phyloP scores from a whole-genome alignment of 306 rosid species.

The Hippophae gyantsensis region DNA sequence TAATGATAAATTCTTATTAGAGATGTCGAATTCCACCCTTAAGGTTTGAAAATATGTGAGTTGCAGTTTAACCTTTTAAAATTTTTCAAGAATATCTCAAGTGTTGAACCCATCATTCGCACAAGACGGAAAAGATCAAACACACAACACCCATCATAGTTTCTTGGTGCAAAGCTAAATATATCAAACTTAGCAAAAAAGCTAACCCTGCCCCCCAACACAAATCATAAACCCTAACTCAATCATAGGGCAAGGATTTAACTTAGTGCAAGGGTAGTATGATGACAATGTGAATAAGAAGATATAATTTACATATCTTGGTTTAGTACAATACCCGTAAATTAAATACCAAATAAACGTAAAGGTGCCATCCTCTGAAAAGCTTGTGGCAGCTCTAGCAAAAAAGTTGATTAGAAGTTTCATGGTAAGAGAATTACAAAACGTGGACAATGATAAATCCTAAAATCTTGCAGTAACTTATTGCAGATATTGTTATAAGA shows the following conservation, averaged over 20 bases:
- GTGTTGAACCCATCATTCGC: too few species aligned
- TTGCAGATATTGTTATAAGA: conserved; percentile 25
- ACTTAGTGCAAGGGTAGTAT: not conserved
- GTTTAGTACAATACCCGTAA: conserved; percentile 10
- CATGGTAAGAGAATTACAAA: conserved; percentile 23
- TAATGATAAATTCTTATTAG: too few species aligned
- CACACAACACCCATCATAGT: too few species aligned
- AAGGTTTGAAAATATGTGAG: conserved; percentile 19
- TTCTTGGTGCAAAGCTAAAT: too few species aligned
- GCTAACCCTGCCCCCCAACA: too few species aligned
- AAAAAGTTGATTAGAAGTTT: conserved; percentile 24
- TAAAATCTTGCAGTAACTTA: conserved; percentile 26
- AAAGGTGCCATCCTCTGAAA: conserved; percentile 40
- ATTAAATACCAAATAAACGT: conserved; percentile 20
- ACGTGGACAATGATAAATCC: conserved; percentile 24
- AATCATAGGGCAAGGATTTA: not conserved
- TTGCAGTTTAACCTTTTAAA: not conserved
- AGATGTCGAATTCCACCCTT: too few species aligned
- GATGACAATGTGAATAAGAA: conserved; percentile 4
- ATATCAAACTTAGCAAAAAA: too few species aligned
- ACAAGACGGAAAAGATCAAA: too few species aligned
- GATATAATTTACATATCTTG: conserved; percentile 15
- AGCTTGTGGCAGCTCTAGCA: conserved; percentile 29
- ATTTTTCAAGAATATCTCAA: too few species aligned
- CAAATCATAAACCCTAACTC: too few species aligned